Percentiles rank a stretch among this genome's conserved stretches.
Evolutionary conservation across 257 asterid species (phyloP).

Genomic region (Solanum paucissectum): DNA sequence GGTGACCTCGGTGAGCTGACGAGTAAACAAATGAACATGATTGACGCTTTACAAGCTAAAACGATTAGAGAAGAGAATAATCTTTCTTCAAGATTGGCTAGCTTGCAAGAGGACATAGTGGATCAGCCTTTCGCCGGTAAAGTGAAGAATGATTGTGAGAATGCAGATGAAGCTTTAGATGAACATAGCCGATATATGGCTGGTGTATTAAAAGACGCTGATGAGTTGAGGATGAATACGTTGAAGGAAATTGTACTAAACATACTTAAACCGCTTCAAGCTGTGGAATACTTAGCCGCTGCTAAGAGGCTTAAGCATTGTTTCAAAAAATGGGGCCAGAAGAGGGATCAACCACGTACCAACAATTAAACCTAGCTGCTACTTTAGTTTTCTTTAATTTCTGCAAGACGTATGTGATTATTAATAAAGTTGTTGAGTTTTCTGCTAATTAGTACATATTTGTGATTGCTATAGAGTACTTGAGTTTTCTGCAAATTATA

Average conservation of each 20-base stretch:
- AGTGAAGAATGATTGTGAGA: neutral
- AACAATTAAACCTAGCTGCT: neutral
- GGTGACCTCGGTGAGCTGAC: conserved; percentile 23
- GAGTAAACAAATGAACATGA: conserved; percentile 7
- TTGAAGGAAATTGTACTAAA: conserved; percentile 17
- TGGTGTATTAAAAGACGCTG: conserved; percentile 31
- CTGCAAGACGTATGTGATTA: no score
- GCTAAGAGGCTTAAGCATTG: conserved; percentile 32
- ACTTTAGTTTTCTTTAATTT: no score
- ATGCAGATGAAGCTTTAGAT: conserved; percentile 21
- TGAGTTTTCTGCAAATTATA: no score
- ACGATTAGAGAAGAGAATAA: conserved; percentile 28
- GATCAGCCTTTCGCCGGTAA: conserved; percentile 21
- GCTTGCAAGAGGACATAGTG: conserved; percentile 32
- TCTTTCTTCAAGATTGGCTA: conserved; percentile 13
- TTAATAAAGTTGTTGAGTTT: no score
- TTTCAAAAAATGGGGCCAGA: conserved; percentile 36
- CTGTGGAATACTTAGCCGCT: conserved; percentile 40
- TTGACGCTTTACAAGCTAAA: conserved; percentile 25
- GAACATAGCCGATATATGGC: conserved; percentile 19
- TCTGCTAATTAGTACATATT: no score
- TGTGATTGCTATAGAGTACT: no score
- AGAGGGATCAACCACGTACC: conserved; percentile 9
- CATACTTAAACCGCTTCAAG: conserved; percentile 43
- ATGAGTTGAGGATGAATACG: conserved; percentile 28